phyloP scores from a whole-genome alignment of 352 stramenopile genomes.

The Phytophthora chlamydospora region DNA sequence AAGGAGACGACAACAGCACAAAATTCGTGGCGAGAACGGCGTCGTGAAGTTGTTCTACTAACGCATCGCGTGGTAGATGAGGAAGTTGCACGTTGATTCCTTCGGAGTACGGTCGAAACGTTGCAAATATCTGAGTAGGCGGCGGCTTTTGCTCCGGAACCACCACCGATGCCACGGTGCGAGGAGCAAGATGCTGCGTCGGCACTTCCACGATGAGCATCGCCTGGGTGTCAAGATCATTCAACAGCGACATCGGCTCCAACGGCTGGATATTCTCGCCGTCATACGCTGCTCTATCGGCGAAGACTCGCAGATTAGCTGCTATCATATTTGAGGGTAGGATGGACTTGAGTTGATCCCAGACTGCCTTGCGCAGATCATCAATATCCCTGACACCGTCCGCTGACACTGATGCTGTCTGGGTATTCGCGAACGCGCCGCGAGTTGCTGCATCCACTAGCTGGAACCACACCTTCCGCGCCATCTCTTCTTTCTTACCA shows the following conservation, averaged over 20 bases:
- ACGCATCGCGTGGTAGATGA: not conserved
- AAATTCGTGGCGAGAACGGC: slow-evolving; percentile 1
- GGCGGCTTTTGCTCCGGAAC: no score
- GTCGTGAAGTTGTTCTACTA: not conserved
- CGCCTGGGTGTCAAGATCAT: not conserved
- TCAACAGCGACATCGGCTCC: slow-evolving; percentile 7
- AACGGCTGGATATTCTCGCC: slow-evolving; percentile 10
- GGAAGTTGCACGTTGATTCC: slow-evolving; percentile 2
- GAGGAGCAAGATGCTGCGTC: not conserved
- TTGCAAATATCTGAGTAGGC: not conserved
- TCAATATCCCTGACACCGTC: not conserved
- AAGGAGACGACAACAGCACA: slow-evolving; percentile 2
- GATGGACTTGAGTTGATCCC: no score
- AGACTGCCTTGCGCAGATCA: no score
- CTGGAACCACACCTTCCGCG: not conserved
- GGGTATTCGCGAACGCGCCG: not conserved
- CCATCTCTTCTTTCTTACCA: no score
- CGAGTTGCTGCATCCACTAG: not conserved
- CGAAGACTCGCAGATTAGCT: no score
- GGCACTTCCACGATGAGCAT: slow-evolving; percentile 21
- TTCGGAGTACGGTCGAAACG: slow-evolving; percentile 1
- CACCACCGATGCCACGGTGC: no score
- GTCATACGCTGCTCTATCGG: no score
- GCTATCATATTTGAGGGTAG: no score
- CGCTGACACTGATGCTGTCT: slow-evolving; percentile 2